Percentiles rank a stretch among this genome's conserved stretches.
Evolutionary conservation across 768 basidiomycete species (phyloP).

Genomic region (Macrolepiota albuminosa): DNA sequence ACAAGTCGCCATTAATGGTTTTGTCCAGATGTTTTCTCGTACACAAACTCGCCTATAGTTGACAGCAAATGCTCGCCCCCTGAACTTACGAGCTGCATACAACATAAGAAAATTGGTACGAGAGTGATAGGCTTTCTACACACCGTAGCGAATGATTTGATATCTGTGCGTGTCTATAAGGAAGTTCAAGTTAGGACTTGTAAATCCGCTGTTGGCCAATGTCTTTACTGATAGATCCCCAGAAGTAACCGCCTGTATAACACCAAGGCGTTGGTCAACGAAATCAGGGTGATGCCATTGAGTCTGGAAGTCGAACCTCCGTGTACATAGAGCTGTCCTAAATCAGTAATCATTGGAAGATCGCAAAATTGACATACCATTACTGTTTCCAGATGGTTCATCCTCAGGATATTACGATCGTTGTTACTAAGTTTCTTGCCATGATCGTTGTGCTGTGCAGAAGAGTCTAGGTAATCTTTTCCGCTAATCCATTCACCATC

Average conservation of each 20-base stretch:
- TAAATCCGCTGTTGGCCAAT: too few species aligned
- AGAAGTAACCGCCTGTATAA: background rate
- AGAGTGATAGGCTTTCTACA: background rate
- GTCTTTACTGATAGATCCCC: background rate
- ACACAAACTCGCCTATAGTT: background rate
- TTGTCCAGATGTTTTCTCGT: too few species aligned
- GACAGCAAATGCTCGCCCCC: background rate
- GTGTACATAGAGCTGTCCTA: background rate
- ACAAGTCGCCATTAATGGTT: background rate
- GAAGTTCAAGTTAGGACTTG: background rate
- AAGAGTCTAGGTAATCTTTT: slow-evolving; percentile 33
- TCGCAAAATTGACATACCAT: background rate
- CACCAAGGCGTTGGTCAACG: background rate
- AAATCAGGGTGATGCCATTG: background rate
- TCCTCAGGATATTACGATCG: background rate
- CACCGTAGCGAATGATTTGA: background rate
- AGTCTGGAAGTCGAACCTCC: background rate
- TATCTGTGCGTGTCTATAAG: background rate
- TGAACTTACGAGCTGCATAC: background rate
- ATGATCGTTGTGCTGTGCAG: background rate
- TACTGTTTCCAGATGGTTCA: slow-evolving; percentile 1
- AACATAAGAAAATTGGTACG: background rate
- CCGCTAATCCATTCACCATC: slow-evolving; percentile 63
- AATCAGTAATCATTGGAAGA: background rate
- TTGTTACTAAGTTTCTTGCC: background rate